Base-by-base conservation (phyloP, 129 eudicot species). In the Helianthus tuberosus region DNA sequence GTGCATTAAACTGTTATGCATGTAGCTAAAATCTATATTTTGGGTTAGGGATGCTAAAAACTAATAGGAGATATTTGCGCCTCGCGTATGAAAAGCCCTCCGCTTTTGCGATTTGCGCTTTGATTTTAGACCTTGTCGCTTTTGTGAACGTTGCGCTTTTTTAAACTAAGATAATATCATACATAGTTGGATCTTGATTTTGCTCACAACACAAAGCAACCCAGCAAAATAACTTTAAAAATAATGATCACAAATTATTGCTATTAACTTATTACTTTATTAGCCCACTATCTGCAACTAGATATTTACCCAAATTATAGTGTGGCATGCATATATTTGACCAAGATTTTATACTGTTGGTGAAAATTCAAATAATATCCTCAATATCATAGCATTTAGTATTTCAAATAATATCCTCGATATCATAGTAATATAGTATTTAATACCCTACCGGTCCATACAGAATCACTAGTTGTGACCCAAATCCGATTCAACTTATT, bases 181-280 rank as follows among this genome's bases (percentile, higher is more conserved):
- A 52, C 9, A 15, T 35, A 44, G 29, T 59, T 50, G 23, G 10
- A 63, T 62, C 27, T 50, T 66, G 36, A 66, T 15, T 66, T 66
- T 47, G 48, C 59, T 64, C 17, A 23, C 35, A 53, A 70, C 62
- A 53, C 75, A 70, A 53, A 35, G 35, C 65, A 35, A 17, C 8
- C 15, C 0, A 11, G 44, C 16, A 6, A 43, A 25, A 16, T 61
- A 43, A 50, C 23, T 20, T 20, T 20, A 48, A 68, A 49, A 15
- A 20, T 57, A 14, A 57, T 62, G 71, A 73, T 35, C 59, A 63
- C 23, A 16, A 14, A 48, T 50, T 29, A 50, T 48, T 32, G 32
- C 23, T 20, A 20, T 20, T 20, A 20, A 20, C 32, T 38, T 72
- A 25, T 32, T 32, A 32, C 36, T 38, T 38, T 32, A n/a, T 38